Evolutionary conservation across 441 rosid species (phyloP), one percentile per base, ranked within the genome.

Genomic region (Gossypium davidsonii): DNA sequence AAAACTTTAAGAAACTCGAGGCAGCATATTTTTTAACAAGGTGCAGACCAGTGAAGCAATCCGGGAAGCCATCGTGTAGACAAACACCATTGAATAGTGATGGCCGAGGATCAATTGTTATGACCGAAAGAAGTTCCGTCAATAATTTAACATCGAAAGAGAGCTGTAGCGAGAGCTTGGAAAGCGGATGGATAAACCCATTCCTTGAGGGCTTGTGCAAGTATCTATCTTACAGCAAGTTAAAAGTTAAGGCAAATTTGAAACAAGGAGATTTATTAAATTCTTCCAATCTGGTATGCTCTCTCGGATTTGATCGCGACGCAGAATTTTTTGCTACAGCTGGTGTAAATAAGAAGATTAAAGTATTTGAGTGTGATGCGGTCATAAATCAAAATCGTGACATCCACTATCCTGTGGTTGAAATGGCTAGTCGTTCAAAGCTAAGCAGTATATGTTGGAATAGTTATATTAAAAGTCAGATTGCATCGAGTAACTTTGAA

Each of bases 401-500:
- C 76, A 87, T 96, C 74, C 92, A 90, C 85, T 96, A 93, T 78
- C 99, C 97, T 0, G 96, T 91, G 34, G 97, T 87, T 80, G 99
- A 96, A 85, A 85, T 96, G 90, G 89, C 85, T 21, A 74, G 95
- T 75, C 78, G 89, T 42, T 90, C 99, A 34, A 95, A 87, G 81
- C 82, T 95, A 52, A 95, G 99, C 87, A 84, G 95, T 72, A 55
- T 89, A 64, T 90, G 99, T 81, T 95, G 97, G 98, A 95, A 91
- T 77, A 88, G 85, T 62, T 95, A 95, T 77, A 93, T 93, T 60
- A 93, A 91, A 77, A 87, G 95, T 77, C 98, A 91, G 79, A 82
- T 95, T 77, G 98, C 97, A 61, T 93, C 97, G 9, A 93, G 99
- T 73, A 95, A 95, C 86, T 91, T 95, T 72, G 98, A 95, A 77